Evolutionary conservation across 2,329 filamentous ascomycete species (phyloP).

Genomic region (Cryphonectria nitschkei): DNA sequence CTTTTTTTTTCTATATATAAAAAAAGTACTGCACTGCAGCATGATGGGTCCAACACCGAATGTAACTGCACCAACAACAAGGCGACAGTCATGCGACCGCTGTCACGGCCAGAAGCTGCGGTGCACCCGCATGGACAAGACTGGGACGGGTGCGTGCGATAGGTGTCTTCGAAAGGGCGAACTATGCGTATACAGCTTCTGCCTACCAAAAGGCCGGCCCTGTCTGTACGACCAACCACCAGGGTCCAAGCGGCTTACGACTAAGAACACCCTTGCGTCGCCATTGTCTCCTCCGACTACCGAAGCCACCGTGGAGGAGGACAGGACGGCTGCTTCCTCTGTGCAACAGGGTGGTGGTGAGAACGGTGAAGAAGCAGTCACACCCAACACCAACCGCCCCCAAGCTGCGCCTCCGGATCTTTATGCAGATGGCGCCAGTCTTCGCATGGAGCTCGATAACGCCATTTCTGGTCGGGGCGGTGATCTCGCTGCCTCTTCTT

Average conservation of each 20-base stretch:
- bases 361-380: background rate
- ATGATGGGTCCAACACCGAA: background rate
- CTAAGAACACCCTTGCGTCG: background rate
- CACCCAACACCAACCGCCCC: background rate
- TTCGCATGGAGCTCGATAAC: background rate
- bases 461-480: background rate
- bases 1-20: too few species aligned
- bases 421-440: background rate
- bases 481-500: background rate
- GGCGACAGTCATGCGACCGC: background rate
- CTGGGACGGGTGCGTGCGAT: background rate
- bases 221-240: background rate
- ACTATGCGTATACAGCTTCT: background rate
- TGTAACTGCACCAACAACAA: background rate
- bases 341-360: background rate
- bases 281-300: background rate
- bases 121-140: background rate
- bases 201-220: background rate
- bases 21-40: background rate
- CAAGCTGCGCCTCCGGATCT: background rate
- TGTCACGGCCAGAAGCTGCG: conserved; percentile 4
- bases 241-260: background rate
- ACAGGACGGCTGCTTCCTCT: background rate
- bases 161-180: background rate
- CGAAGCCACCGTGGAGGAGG: background rate